Conservation (phyloP, 2,329 filamentous ascomycete species). For the Venturia nashicola region DNA sequence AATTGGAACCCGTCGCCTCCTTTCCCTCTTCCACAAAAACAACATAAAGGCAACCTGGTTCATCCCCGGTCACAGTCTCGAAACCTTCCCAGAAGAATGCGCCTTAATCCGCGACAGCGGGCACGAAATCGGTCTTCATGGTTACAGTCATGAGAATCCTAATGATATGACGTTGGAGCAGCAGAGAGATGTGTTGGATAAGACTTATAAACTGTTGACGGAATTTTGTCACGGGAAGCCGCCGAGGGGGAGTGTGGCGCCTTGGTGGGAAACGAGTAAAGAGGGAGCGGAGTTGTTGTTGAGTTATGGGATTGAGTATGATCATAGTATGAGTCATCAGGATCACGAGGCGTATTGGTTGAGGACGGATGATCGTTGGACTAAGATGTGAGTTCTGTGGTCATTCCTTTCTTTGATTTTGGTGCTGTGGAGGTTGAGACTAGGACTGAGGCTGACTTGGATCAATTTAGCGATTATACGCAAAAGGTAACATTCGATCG, state of each 20-base stretch:
- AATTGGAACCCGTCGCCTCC: slow-evolving; percentile 49
- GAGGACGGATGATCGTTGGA: slow-evolving; percentile 52
- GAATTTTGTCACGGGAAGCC: slow-evolving; percentile 52
- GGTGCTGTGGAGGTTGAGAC: neutral
- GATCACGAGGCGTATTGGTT: slow-evolving; percentile 55
- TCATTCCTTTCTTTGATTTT: neutral
- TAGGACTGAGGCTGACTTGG: no score
- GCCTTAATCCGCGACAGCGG: slow-evolving; percentile 46
- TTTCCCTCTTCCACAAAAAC: slow-evolving; percentile 64
- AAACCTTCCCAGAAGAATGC: slow-evolving; percentile 56
- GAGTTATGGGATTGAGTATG: slow-evolving; percentile 57
- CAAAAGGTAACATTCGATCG: neutral
- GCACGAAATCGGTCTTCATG: slow-evolving; percentile 57
- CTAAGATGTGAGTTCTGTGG: slow-evolving; percentile 37
- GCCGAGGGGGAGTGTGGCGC: slow-evolving; percentile 59
- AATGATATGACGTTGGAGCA: slow-evolving; percentile 61
- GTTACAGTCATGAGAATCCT: slow-evolving; percentile 63
- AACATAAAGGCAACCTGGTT: slow-evolving; percentile 59
- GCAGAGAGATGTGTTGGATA: slow-evolving; percentile 62
- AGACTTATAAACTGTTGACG: slow-evolving; percentile 53
- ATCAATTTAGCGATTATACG: neutral
- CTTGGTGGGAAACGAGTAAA: slow-evolving; percentile 61
- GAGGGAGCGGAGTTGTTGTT: slow-evolving; percentile 57
- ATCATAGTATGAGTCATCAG: slow-evolving; percentile 54
- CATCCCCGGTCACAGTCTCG: slow-evolving; percentile 46